Evolutionary conservation across 352 stramenopile species (phyloP).

Genomic region (Phytophthora ohioensis): DNA sequence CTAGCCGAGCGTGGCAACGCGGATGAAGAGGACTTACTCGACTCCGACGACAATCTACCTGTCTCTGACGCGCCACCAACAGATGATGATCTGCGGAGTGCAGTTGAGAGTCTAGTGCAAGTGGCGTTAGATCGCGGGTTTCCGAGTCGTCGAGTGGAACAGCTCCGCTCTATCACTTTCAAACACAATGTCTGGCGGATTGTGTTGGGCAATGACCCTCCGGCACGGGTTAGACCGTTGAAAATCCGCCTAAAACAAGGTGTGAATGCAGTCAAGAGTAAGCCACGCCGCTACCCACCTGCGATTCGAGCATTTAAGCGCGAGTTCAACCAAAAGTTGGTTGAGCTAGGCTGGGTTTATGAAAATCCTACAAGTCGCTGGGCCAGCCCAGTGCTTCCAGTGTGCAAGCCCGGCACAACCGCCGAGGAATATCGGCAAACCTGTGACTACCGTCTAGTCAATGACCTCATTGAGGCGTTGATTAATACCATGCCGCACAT

Average conservation of each 20-base stretch:
- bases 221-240: background rate
- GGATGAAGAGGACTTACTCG: background rate
- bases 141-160: background rate
- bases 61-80: background rate
- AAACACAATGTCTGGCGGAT: background rate
- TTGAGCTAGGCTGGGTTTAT: constrained; percentile 11
- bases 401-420: background rate
- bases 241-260: background rate
- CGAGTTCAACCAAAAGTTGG: constrained; percentile 12
- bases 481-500: constrained; percentile 6
- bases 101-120: background rate
- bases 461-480: constrained; percentile 7
- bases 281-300: constrained; percentile 5
- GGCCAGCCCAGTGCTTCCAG: background rate
- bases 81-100: background rate
- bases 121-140: background rate
- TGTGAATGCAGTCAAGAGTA: constrained; percentile 1
- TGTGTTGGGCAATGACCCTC: background rate
- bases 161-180: background rate
- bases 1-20: background rate
- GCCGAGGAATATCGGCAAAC: background rate
- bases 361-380: background rate
- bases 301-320: background rate
- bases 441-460: background rate
- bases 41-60: background rate